Base-by-base conservation (phyloP, 306 rosid species). In the Prosopis cineraria region DNA sequence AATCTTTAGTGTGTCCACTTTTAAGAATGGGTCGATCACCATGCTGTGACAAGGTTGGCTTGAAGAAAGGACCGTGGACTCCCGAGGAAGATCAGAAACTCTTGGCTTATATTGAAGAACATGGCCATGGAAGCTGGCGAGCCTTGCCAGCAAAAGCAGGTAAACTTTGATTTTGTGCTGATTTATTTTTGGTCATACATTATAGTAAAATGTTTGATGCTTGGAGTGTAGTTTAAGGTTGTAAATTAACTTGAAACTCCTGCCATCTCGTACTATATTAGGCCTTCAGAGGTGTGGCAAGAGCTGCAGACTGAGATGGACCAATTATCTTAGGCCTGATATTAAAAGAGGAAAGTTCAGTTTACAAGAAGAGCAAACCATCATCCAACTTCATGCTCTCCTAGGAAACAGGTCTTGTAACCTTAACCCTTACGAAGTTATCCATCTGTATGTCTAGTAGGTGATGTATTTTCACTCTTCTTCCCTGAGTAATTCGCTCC, bases 11-110 rank as follows among this genome's bases (percentile, higher is more conserved):
- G 31, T 70, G 7, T 17, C 33, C 65, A 29, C 41, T 62, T 17
- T 17, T 3, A 62, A 87, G 11, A 82, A 94, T 94, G 98, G 98
- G 98, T 41, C 82, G 98, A 84, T 89, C 98, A 56, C 98, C 98
- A 33, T 94, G 98, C 86, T 94, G 97, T 71, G 98, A 92, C 83
- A 94, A 92, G 67, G 93, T 90, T 41, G 98, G 98, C 14, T 84
- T 94, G 69, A 94, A 94, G 93, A 94, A 92, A 87, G 98, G 98
- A n/a, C 98, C 98, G 16, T 94, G 98, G 98, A 94, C 97, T 33
- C 97, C 98, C 2, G 97, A 94, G 74, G 98, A 94, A 87, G 98
- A 94, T 79, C 98, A 94, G 78, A 92, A 94, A 59, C 98, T 94
- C 76, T 82, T 94, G 63, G 96, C 97, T 78, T 90, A 88, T 65